These are phyloP conservation scores for Simplicillium aogashimaense DNA, from an alignment of 2,329 filamentous ascomycete species.

Conservation along the genomic window DNA sequence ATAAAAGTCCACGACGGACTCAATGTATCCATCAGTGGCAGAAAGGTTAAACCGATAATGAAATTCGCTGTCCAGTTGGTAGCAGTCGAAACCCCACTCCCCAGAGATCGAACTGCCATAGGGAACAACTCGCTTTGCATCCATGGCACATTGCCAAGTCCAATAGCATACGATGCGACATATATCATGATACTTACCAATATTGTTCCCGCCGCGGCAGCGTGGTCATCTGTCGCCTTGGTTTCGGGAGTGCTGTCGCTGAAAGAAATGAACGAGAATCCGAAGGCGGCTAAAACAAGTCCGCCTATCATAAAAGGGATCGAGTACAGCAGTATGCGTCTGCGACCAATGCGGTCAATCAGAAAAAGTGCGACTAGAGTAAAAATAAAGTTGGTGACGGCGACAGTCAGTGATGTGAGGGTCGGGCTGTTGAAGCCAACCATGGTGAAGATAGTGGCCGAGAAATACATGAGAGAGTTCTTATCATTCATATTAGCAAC, in stretches of 20 bases:
- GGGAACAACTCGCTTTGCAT: slow-evolving; percentile 92
- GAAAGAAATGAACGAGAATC: slow-evolving; percentile 58
- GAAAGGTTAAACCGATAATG: slow-evolving; percentile 72
- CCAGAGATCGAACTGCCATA: slow-evolving; percentile 60
- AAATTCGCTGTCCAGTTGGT: slow-evolving; percentile 89
- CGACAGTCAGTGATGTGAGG: slow-evolving; percentile 69
- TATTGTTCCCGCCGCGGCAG: slow-evolving; percentile 44
- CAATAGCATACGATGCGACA: slow-evolving; percentile 76
- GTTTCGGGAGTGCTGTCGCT: slow-evolving; percentile 12
- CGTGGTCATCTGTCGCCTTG: not conserved
- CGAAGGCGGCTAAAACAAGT: slow-evolving; percentile 58
- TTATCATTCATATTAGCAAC: slow-evolving; percentile 15
- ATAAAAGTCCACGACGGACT: slow-evolving; percentile 70
- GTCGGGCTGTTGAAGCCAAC: slow-evolving; percentile 73
- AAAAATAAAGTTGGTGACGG: slow-evolving; percentile 74
- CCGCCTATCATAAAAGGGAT: slow-evolving; percentile 76
- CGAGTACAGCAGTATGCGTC: slow-evolving; percentile 71
- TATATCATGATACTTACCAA: slow-evolving; percentile 71
- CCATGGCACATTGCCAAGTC: slow-evolving; percentile 90
- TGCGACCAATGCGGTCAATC: slow-evolving; percentile 71
- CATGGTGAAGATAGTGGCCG: slow-evolving; percentile 69
- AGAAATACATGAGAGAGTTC: slow-evolving; percentile 92
- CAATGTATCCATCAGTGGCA: slow-evolving; percentile 74
- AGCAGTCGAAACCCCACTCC: slow-evolving; percentile 63
- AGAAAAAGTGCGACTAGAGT: slow-evolving; percentile 64